Evolutionary conservation across 2,329 filamentous ascomycete species (phyloP).

Genomic region (Plectosphaerella cucumerina): DNA sequence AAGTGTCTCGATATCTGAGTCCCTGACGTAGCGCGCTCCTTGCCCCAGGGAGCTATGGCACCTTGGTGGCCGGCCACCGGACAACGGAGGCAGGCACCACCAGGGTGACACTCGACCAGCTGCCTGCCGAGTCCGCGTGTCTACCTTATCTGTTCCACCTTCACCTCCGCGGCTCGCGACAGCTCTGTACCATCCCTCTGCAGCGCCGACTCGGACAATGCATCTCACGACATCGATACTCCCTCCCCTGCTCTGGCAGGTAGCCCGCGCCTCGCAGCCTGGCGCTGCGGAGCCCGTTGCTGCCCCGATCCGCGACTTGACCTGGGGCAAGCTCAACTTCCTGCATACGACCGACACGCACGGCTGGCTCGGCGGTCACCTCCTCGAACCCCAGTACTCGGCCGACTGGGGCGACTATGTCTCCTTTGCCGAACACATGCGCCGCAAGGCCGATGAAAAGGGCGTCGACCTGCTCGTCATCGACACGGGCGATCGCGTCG

Average conservation of each 20-base stretch:
- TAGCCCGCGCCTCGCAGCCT: conserved; percentile 62
- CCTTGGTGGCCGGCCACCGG: no score
- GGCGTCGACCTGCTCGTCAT: conserved; percentile 87
- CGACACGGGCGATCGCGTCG: conserved; percentile 89
- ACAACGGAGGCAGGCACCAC: no score
- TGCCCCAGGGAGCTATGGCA: no score
- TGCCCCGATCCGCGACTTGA: conserved; percentile 77
- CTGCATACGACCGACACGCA: conserved; percentile 96
- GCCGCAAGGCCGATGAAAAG: conserved; percentile 68
- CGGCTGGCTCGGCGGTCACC: conserved; percentile 91
- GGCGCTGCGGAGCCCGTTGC: conserved; percentile 72
- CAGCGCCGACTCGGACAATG: neutral
- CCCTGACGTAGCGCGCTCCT: no score
- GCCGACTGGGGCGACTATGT: conserved; percentile 98
- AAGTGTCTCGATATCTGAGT: no score
- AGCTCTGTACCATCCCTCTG: neutral
- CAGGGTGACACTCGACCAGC: no score
- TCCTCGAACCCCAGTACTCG: conserved; percentile 90
- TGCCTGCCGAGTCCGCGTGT: no score
- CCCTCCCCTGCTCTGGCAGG: conserved; percentile 26
- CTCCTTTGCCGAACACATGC: conserved; percentile 84
- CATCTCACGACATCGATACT: conserved; percentile 10
- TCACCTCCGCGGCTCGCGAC: neutral
- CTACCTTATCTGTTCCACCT: no score
- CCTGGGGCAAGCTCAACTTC: conserved; percentile 95